phyloP scores from a whole-genome alignment of 768 basidiomycete genomes.

The Rhizopogon salebrosus region DNA sequence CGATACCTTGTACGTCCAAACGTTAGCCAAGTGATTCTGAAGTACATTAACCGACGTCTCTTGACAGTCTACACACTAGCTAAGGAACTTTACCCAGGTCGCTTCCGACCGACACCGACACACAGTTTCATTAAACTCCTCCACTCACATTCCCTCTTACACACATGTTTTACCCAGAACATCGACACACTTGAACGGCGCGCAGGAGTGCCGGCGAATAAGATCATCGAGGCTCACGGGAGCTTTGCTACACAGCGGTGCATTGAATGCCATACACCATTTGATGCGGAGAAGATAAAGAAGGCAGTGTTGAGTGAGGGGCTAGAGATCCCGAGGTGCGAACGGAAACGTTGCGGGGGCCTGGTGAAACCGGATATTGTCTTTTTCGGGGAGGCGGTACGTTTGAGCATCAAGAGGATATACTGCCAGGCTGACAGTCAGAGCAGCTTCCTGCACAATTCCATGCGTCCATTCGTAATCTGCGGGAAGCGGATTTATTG shows the following conservation, averaged over 20 bases:
- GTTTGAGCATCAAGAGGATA: slow-evolving; percentile 17
- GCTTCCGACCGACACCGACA: slow-evolving; percentile 80
- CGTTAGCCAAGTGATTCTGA: not conserved
- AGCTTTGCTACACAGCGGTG: slow-evolving; percentile 89
- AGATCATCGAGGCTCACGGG: slow-evolving; percentile 93
- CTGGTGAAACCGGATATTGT: slow-evolving; percentile 93
- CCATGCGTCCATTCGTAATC: slow-evolving; percentile 43
- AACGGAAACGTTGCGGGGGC: slow-evolving; percentile 47
- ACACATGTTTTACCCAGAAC: slow-evolving; percentile 84
- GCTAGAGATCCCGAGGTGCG: slow-evolving; percentile 57
- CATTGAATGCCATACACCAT: slow-evolving; percentile 60
- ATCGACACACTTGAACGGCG: slow-evolving; percentile 89
- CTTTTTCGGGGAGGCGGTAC: slow-evolving; percentile 80
- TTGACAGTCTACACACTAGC: slow-evolving; percentile 84
- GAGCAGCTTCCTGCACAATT: slow-evolving; percentile 70
- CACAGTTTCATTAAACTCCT: slow-evolving; percentile 90
- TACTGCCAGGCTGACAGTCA: not conserved
- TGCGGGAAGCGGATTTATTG: slow-evolving; percentile 75
- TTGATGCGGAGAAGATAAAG: slow-evolving; percentile 65
- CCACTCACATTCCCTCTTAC: slow-evolving; percentile 59
- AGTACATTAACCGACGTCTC: not conserved
- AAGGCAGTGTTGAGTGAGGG: slow-evolving; percentile 51
- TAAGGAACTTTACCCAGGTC: slow-evolving; percentile 88
- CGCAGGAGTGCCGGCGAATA: slow-evolving; percentile 67
- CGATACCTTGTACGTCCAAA: slow-evolving; percentile 61